phyloP scores from a whole-genome alignment of 768 basidiomycete genomes.

The Astraeus odoratus region DNA sequence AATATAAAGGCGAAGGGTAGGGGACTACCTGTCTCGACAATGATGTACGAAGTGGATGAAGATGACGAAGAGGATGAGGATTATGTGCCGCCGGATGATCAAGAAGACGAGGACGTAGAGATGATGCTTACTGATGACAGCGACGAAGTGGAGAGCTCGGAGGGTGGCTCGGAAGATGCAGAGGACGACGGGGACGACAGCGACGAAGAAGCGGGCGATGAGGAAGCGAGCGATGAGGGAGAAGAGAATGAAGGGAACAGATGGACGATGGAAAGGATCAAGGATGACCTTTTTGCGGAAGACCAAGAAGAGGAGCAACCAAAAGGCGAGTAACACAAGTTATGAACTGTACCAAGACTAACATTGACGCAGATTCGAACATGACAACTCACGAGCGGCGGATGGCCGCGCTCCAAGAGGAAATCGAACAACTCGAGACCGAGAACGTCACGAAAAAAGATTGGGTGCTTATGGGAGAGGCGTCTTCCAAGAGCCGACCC shows the following conservation, averaged over 20 bases:
- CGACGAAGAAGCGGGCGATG: slow-evolving; percentile 14
- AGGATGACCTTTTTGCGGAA: slow-evolving; percentile 75
- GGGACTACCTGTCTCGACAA: slow-evolving; percentile 44
- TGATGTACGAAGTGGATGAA: slow-evolving; percentile 28
- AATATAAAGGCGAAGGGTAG: slow-evolving; percentile 71
- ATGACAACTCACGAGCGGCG: slow-evolving; percentile 77
- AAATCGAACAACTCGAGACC: slow-evolving; percentile 76
- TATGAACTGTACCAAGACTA: not conserved
- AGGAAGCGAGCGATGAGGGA: slow-evolving; percentile 15
- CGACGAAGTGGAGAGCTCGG: slow-evolving; percentile 22
- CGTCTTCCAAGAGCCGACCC: slow-evolving; percentile 72
- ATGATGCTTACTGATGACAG: slow-evolving; percentile 24
- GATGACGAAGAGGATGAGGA: slow-evolving; percentile 36
- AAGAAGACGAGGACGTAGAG: slow-evolving; percentile 34
- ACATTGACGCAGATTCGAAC: slow-evolving; percentile 30
- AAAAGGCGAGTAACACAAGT: not conserved
- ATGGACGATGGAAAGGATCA: slow-evolving; percentile 59
- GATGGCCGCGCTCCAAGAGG: slow-evolving; percentile 61
- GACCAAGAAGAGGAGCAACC: slow-evolving; percentile 36
- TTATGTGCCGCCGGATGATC: slow-evolving; percentile 24
- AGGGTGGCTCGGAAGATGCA: slow-evolving; percentile 26
- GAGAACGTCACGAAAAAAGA: slow-evolving; percentile 87
- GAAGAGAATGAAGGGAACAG: slow-evolving; percentile 27
- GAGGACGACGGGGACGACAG: slow-evolving; percentile 26
- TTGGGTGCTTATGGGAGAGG: slow-evolving; percentile 92